Conservation (phyloP, 352 stramenopile genomes). For the Halophytophthora polymorphica region DNA sequence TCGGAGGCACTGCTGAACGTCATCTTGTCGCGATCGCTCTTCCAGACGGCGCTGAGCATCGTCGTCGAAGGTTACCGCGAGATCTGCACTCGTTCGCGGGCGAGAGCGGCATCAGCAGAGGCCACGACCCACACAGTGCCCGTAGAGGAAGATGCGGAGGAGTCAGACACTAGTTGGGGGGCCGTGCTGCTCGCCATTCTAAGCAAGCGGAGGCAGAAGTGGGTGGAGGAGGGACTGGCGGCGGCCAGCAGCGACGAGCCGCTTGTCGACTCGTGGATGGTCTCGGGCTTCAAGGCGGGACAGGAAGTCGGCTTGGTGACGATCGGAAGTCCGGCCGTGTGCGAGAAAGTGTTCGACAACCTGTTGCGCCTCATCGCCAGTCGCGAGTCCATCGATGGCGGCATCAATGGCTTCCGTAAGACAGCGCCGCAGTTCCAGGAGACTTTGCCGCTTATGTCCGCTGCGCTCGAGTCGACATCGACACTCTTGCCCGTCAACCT, state of each 20-base stretch:
- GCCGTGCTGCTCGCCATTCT: slow-evolving; percentile 36
- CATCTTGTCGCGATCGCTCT: slow-evolving; percentile 26
- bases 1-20: slow-evolving; percentile 48
- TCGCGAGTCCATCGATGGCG: slow-evolving; percentile 19
- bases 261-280: slow-evolving; percentile 25
- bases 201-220: slow-evolving; percentile 23
- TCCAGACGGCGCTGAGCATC: slow-evolving; percentile 27
- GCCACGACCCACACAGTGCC: no score
- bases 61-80: slow-evolving; percentile 50
- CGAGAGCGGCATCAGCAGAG: background rate
- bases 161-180: slow-evolving; percentile 41
- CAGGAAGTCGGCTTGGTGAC: slow-evolving; percentile 26
- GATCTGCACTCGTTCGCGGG: slow-evolving; percentile 19
- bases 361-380: slow-evolving; percentile 50
- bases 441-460: slow-evolving; percentile 18
- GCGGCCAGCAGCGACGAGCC: slow-evolving; percentile 7
- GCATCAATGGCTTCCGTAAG: slow-evolving; percentile 9
- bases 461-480: slow-evolving; percentile 2
- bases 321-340: slow-evolving; percentile 24
- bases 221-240: slow-evolving; percentile 29
- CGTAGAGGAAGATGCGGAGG: slow-evolving; percentile 8
- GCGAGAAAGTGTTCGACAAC: slow-evolving; percentile 49
- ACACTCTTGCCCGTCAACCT: slow-evolving; percentile 5
- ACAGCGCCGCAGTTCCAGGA: slow-evolving; percentile 14
- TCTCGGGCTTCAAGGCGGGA: slow-evolving; percentile 16